These are phyloP conservation scores for Venustampulla echinocandica DNA, from an alignment of 495 filamentous ascomycete genomes.

Conservation along the genomic window DNA sequence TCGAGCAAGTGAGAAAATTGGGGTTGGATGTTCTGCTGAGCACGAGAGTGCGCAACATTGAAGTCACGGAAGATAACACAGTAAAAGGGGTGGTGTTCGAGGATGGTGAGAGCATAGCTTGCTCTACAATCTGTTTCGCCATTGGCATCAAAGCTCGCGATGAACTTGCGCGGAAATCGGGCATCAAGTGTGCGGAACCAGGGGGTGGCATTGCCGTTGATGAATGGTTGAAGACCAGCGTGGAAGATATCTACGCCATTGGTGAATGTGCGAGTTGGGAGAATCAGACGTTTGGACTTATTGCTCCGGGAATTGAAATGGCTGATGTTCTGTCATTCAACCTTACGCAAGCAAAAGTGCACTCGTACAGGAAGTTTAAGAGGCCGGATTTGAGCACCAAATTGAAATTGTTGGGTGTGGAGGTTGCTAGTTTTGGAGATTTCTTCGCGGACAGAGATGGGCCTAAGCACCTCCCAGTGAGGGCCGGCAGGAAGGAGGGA, in stretches of 20 bases:
- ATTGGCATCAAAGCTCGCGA: constrained; percentile 85
- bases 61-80: constrained; percentile 54
- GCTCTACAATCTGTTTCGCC: constrained; percentile 83
- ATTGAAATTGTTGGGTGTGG: constrained; percentile 85
- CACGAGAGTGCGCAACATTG: constrained; percentile 67
- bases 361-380: constrained; percentile 64
- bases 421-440: constrained; percentile 92
- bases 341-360: constrained; percentile 70
- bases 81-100: constrained; percentile 75
- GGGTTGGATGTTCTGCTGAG: constrained; percentile 78
- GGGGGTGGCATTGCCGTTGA: constrained; percentile 68
- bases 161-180: constrained; percentile 61
- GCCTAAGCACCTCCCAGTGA: constrained; percentile 34
- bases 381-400: constrained; percentile 90
- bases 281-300: constrained; percentile 85
- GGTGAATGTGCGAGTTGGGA: constrained; percentile 96
- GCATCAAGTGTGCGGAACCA: constrained; percentile 64
- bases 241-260: constrained; percentile 74
- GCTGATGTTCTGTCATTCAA: constrained; percentile 94
- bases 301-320: constrained; percentile 94
- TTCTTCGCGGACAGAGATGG: constrained; percentile 78
- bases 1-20: constrained; percentile 72
- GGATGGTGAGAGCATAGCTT: constrained; percentile 75
- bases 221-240: constrained; percentile 61
- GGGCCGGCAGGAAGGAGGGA: constrained; percentile 28